Evolutionary conservation across 257 asterid genomes (phyloP).

Genomic region (Penstemon davidsonii): DNA sequence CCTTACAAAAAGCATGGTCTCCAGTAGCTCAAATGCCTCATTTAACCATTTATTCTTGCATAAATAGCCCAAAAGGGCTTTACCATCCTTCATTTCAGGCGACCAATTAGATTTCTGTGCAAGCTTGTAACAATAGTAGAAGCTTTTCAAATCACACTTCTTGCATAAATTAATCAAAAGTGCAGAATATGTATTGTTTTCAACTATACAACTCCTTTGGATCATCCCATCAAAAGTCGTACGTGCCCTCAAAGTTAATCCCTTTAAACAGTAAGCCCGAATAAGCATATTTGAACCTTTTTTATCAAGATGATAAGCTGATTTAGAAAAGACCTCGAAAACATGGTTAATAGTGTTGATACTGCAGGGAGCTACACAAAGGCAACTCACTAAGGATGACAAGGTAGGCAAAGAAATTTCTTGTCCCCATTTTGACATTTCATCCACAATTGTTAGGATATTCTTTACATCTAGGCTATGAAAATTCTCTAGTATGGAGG

Average conservation of each 20-base stretch:
- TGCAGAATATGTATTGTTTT: slow-evolving; percentile 49
- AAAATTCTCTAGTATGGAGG: slow-evolving; percentile 36
- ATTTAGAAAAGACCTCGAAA: slow-evolving; percentile 39
- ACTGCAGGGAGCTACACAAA: slow-evolving; percentile 39
- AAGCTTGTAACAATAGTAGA: slow-evolving; percentile 41
- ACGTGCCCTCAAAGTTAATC: slow-evolving; percentile 50
- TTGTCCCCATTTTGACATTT: slow-evolving; percentile 80
- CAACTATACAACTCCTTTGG: slow-evolving; percentile 42
- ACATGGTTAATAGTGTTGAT: slow-evolving; percentile 39
- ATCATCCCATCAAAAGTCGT: slow-evolving; percentile 56
- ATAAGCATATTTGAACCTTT: slow-evolving; percentile 60
- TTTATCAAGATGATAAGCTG: slow-evolving; percentile 52
- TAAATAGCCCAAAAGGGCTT: slow-evolving; percentile 45
- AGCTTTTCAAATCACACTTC: slow-evolving; percentile 52
- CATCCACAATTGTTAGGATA: slow-evolving; percentile 45
- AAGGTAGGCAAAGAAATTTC: slow-evolving; percentile 45
- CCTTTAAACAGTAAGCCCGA: slow-evolving; percentile 56
- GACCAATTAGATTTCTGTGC: slow-evolving; percentile 62
- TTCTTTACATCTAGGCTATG: slow-evolving; percentile 32
- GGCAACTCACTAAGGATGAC: slow-evolving; percentile 46
- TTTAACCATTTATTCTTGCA: slow-evolving; percentile 50
- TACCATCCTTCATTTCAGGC: slow-evolving; percentile 53
- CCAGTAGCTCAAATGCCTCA: slow-evolving; percentile 66
- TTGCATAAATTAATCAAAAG: slow-evolving; percentile 52
- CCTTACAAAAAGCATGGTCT: slow-evolving; percentile 30